A percentile compares a stretch with the other conserved stretches of the same genome.
These are phyloP conservation scores for Pisolithus microcarpus DNA, from an alignment of 768 basidiomycete species.

Conservation along the genomic window DNA sequence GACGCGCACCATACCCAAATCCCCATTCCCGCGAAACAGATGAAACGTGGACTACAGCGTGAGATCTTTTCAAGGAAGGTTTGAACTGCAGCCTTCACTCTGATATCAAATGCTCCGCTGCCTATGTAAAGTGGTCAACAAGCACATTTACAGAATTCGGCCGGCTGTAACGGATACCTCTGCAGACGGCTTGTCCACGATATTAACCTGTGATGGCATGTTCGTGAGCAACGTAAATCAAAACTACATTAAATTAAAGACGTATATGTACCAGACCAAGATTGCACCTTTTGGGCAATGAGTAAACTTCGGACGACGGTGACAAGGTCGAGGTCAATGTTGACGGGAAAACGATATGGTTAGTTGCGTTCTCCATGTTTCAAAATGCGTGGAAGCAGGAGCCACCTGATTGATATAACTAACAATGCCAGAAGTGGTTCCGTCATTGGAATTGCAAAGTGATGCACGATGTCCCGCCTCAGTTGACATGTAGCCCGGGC, in stretches of 20 bases:
- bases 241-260: background rate
- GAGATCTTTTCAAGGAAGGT: slow-evolving; percentile 53
- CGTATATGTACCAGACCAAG: slow-evolving; percentile 54
- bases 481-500: slow-evolving; percentile 64
- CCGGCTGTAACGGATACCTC: slow-evolving; percentile 37
- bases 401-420: slow-evolving; percentile 59
- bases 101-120: slow-evolving; percentile 45
- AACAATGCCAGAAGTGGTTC: slow-evolving; percentile 78
- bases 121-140: background rate
- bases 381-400: background rate
- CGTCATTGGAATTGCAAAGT: slow-evolving; percentile 72
- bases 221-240: background rate
- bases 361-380: background rate
- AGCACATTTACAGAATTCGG: background rate
- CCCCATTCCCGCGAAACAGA: slow-evolving; percentile 73
- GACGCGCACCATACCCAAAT: too few relatives aligned
- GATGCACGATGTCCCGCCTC: slow-evolving; percentile 68
- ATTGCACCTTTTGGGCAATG: slow-evolving; percentile 49
- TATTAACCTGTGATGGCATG: slow-evolving; percentile 51
- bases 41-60: slow-evolving; percentile 49
- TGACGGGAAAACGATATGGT: slow-evolving; percentile 15
- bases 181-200: slow-evolving; percentile 62
- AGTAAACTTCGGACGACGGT: slow-evolving; percentile 50
- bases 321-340: slow-evolving; percentile 52
- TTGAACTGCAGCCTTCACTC: slow-evolving; percentile 50